Conservation (phyloP, 108 stramenopile genomes). For the Craspedostauros australis region DNA sequence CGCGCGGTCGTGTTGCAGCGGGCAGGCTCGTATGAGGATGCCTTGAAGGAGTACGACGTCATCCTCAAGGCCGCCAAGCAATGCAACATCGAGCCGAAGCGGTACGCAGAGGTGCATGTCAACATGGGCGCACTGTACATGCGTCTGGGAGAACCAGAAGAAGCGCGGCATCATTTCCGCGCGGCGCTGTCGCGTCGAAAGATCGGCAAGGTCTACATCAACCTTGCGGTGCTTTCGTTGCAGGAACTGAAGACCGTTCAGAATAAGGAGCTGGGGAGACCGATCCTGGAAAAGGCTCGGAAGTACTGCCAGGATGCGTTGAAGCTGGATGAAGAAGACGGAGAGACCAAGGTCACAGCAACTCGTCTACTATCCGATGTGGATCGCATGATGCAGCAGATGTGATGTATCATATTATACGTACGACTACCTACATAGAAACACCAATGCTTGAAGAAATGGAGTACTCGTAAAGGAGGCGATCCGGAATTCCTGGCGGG, state of each 20-base stretch:
- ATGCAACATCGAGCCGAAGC: slow-evolving; percentile 9
- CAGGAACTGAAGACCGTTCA: slow-evolving; percentile 7
- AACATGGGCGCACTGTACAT: slow-evolving; percentile 35
- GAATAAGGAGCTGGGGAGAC: not conserved
- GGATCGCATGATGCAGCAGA: no score
- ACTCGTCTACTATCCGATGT: no score
- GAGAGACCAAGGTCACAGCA: no score
- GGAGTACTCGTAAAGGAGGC: no score
- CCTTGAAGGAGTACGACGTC: slow-evolving; percentile 23
- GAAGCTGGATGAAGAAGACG: not conserved
- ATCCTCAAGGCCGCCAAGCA: slow-evolving; percentile 33
- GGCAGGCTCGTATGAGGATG: slow-evolving; percentile 9
- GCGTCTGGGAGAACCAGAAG: not conserved
- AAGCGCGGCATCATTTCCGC: slow-evolving; percentile 15
- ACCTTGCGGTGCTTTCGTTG: slow-evolving; percentile 23
- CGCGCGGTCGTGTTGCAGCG: slow-evolving; percentile 32
- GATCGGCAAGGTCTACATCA: slow-evolving; percentile 26
- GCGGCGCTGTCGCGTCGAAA: slow-evolving; percentile 12
- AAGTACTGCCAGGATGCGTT: slow-evolving; percentile 2
- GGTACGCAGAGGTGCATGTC: slow-evolving; percentile 26
- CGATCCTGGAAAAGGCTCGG: not conserved
- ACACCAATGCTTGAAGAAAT: no score
- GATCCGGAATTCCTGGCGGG: no score
- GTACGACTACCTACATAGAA: no score
- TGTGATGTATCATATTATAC: no score